Evolutionary conservation across 208 protist genomes (phyloP).

Genomic region (Phytomonas sp.): DNA sequence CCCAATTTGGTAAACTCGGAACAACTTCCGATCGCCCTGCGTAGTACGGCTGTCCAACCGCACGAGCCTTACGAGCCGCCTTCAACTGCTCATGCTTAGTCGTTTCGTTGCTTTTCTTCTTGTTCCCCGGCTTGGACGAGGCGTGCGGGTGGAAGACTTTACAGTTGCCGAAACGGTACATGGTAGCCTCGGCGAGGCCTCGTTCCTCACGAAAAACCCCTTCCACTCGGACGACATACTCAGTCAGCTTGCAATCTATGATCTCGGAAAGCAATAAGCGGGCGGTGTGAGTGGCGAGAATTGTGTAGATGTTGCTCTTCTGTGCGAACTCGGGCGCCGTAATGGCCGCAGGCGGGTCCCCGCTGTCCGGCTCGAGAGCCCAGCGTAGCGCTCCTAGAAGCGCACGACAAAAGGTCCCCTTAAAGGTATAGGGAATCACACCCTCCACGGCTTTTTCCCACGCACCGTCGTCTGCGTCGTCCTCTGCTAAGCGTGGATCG

Average conservation of each 20-base stretch:
- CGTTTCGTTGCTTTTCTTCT: neutral
- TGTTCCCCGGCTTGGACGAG: neutral
- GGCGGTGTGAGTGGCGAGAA: conserved; percentile 37
- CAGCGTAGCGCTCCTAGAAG: conserved; percentile 69
- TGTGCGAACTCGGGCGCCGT: neutral
- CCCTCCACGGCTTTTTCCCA: neutral
- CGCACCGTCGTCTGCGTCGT: conserved; percentile 5
- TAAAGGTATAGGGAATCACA: conserved; percentile 11
- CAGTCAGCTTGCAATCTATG: conserved; percentile 31
- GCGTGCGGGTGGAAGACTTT: neutral
- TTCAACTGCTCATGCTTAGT: neutral
- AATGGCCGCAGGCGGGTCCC: conserved; percentile 18
- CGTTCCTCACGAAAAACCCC: conserved; percentile 1
- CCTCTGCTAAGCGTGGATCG: neutral
- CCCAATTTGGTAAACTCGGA: conserved; percentile 4
- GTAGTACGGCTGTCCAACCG: neutral
- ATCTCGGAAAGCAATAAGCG: conserved; percentile 47
- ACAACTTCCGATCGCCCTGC: neutral
- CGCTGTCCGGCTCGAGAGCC: conserved; percentile 35
- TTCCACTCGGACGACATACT: conserved; percentile 42
- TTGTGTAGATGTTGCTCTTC: conserved; percentile 14
- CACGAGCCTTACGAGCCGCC: neutral
- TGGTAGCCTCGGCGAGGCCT: neutral
- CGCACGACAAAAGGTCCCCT: conserved; percentile 31
- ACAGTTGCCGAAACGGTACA: neutral